These are phyloP conservation scores for Claviceps digitariae DNA, from an alignment of 2,329 filamentous ascomycete genomes.

Conservation along the genomic window DNA sequence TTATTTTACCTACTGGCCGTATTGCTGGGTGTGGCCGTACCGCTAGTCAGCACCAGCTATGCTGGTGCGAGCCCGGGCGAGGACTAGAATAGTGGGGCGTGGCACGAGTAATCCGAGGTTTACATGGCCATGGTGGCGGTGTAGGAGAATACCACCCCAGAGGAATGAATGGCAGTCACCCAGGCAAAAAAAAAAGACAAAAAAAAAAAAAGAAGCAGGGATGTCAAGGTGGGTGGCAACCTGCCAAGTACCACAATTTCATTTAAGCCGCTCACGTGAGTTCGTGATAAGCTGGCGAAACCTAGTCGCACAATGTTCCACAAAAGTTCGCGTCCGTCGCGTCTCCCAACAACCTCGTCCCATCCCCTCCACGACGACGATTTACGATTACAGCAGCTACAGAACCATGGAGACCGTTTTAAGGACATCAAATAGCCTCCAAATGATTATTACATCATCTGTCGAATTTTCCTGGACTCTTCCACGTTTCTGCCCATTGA, in stretches of 20 bases:
- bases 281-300: conserved; percentile 27
- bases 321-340: conserved; percentile 29
- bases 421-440: conserved; percentile 6
- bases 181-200: not conserved
- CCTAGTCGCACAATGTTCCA: conserved; percentile 18
- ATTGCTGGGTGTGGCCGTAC: too few relatives aligned
- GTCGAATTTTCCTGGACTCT: conserved; percentile 13
- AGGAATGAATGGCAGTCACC: not conserved
- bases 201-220: not conserved
- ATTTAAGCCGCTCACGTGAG: conserved; percentile 24
- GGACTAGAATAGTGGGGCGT: not conserved
- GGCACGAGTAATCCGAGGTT: not conserved
- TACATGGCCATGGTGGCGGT: not conserved
- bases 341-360: conserved; percentile 28
- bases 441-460: not conserved
- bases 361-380: conserved; percentile 22
- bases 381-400: conserved; percentile 5
- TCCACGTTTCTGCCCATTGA: conserved; percentile 10
- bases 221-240: not conserved
- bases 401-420: conserved; percentile 16
- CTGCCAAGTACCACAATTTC: not conserved
- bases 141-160: not conserved
- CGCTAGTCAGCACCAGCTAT: too few relatives aligned
- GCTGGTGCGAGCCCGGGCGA: too few relatives aligned
- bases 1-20: too few relatives aligned